Evolutionary conservation across 768 basidiomycete species (phyloP).

Genomic region (Leccinum incarnatum): DNA sequence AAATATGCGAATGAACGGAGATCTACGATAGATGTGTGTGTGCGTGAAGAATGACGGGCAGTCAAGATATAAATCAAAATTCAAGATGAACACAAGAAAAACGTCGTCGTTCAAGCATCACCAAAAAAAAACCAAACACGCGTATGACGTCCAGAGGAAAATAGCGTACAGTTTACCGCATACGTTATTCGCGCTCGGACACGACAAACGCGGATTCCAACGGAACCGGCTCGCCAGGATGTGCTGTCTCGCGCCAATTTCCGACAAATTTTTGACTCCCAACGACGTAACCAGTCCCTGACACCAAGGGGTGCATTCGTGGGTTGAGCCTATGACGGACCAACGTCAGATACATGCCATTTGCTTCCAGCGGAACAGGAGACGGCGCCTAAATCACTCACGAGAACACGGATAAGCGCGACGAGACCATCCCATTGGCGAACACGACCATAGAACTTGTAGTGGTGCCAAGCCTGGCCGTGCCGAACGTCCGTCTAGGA

Average conservation of each 20-base stretch:
- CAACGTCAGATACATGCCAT: conserved; percentile 4
- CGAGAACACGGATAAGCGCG: conserved; percentile 46
- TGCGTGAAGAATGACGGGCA: conserved; percentile 1
- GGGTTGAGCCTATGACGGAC: conserved; percentile 8
- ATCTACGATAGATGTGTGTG: conserved; percentile 19
- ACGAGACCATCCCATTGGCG: conserved; percentile 60
- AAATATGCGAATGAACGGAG: conserved; percentile 9
- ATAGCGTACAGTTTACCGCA: background rate
- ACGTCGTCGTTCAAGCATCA: conserved; percentile 6
- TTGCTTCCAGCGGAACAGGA: background rate
- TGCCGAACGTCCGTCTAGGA: conserved; percentile 48
- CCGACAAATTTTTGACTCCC: conserved; percentile 67
- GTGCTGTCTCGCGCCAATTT: conserved; percentile 53
- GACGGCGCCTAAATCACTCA: conserved; percentile 10
- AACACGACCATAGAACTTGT: conserved; percentile 51
- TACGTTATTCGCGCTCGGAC: conserved; percentile 41
- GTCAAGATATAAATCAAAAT: conserved; percentile 8
- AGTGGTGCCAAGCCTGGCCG: conserved; percentile 47
- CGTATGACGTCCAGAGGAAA: background rate
- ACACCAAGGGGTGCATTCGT: conserved; percentile 12
- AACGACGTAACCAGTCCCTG: conserved; percentile 64
- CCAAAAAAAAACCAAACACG: background rate
- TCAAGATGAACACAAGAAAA: conserved; percentile 5
- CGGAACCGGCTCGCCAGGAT: conserved; percentile 37
- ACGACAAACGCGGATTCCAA: conserved; percentile 67